These are phyloP conservation scores for Ustilago lituana DNA, from an alignment of 1,284 basidiomycete species.

Conservation along the genomic window DNA sequence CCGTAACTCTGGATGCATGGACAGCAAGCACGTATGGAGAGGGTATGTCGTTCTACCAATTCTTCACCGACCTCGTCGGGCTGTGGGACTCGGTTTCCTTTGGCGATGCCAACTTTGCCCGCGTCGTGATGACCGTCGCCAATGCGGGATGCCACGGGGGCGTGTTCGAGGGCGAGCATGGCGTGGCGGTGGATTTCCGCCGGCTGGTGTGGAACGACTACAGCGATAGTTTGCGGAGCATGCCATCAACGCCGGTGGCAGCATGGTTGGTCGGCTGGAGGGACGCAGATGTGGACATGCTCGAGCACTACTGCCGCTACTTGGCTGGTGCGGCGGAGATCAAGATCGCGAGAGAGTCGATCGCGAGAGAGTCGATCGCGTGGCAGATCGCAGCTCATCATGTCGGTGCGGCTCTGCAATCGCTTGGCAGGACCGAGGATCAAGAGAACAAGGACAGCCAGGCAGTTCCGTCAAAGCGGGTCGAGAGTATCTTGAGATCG, in stretches of 20 bases:
- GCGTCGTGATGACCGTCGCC: constrained; percentile 78
- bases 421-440: not conserved
- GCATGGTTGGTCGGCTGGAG: constrained; percentile 77
- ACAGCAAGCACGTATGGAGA: constrained; percentile 31
- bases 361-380: constrained; percentile 71
- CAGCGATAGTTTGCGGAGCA: constrained; percentile 69
- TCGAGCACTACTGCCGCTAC: constrained; percentile 71
- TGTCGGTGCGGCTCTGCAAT: constrained; percentile 66
- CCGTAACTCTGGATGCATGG: constrained; percentile 57
- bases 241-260: constrained; percentile 29
- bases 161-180: constrained; percentile 69
- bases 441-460: not conserved
- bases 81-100: constrained; percentile 92
- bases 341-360: constrained; percentile 66
- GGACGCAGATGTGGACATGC: constrained; percentile 76
- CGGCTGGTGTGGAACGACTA: constrained; percentile 85
- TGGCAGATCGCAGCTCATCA: constrained; percentile 81
- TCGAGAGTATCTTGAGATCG: constrained; percentile 16
- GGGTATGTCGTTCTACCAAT: constrained; percentile 79
- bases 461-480: constrained; percentile 6
- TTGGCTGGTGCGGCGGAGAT: constrained; percentile 62
- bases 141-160: constrained; percentile 17
- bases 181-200: constrained; percentile 84
- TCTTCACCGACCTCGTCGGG: constrained; percentile 88
- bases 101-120: constrained; percentile 79